Percentiles rank a stretch among this genome's conserved stretches.
Conservation (phyloP, 2,329 filamentous ascomycete species). For the Waltergamsia citrina region DNA sequence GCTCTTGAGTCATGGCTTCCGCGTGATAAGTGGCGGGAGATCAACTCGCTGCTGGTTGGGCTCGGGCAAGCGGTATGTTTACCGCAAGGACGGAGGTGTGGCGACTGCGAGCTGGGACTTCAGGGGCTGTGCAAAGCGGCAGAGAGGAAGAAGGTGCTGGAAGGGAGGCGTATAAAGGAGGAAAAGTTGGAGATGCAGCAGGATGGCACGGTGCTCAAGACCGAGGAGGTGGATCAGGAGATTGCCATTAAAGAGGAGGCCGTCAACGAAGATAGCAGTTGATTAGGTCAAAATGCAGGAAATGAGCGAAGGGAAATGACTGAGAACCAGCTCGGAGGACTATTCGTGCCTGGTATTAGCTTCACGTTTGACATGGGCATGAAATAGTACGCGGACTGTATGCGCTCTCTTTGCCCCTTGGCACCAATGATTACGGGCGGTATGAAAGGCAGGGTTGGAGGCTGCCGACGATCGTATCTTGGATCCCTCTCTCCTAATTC, state of each 20-base stretch:
- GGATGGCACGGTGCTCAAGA: slow-evolving; percentile 12
- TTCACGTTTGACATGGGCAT: no score
- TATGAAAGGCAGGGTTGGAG: no score
- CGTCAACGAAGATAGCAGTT: slow-evolving; percentile 8
- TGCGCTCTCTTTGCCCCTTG: no score
- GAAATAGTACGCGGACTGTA: no score
- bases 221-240: slow-evolving; percentile 14
- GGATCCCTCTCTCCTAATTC: background rate
- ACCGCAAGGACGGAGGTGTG: slow-evolving; percentile 71
- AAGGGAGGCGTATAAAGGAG: slow-evolving; percentile 37
- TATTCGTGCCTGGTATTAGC: no score
- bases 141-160: slow-evolving; percentile 51
- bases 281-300: background rate
- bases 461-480: no score
- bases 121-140: slow-evolving; percentile 68
- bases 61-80: slow-evolving; percentile 81
- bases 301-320: background rate
- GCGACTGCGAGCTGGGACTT: slow-evolving; percentile 73
- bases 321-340: background rate
- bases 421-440: no score
- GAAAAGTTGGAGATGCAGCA: slow-evolving; percentile 15
- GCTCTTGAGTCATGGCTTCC: slow-evolving; percentile 78
- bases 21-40: slow-evolving; percentile 78
- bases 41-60: slow-evolving; percentile 82
- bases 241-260: slow-evolving; percentile 8